phyloP scores from a whole-genome alignment of 352 stramenopile species.

The Globisporangium alternatum region DNA sequence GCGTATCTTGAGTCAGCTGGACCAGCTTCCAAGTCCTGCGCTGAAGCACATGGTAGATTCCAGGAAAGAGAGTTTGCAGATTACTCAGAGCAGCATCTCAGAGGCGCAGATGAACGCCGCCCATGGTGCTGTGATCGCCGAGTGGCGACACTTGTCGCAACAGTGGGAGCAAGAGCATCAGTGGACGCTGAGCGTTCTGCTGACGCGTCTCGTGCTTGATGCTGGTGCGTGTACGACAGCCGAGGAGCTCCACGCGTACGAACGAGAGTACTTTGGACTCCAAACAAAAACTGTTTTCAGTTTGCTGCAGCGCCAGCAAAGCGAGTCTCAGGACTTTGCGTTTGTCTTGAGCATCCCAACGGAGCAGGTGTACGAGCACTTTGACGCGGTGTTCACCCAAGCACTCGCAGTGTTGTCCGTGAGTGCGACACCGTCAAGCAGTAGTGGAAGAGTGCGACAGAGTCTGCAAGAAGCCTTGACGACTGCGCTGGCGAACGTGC shows the following conservation, averaged over 20 bases:
- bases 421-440: background rate
- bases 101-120: background rate
- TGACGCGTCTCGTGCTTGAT: constrained; percentile 23
- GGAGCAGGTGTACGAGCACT: constrained; percentile 23
- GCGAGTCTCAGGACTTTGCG: constrained; percentile 6
- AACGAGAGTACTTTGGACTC: constrained; percentile 41
- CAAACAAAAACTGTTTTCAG: constrained; percentile 49
- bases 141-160: constrained; percentile 25
- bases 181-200: constrained; percentile 40
- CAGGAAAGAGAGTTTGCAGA: background rate
- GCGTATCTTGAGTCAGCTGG: constrained; percentile 24
- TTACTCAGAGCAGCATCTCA: too few species aligned
- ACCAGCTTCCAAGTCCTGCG: constrained; percentile 28
- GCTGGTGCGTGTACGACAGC: constrained; percentile 16
- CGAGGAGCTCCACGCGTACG: constrained; percentile 3
- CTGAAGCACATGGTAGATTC: constrained; percentile 28
- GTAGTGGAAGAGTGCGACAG: background rate
- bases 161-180: constrained; percentile 25
- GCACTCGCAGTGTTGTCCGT: background rate
- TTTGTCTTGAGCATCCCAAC: constrained; percentile 28
- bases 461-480: constrained; percentile 28
- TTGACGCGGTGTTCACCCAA: constrained; percentile 19
- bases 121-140: constrained; percentile 20
- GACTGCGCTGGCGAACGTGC: constrained; percentile 37
- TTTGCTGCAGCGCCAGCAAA: constrained; percentile 17